phyloP scores from a whole-genome alignment of 306 rosid genomes.

The Inga oerstediana region DNA sequence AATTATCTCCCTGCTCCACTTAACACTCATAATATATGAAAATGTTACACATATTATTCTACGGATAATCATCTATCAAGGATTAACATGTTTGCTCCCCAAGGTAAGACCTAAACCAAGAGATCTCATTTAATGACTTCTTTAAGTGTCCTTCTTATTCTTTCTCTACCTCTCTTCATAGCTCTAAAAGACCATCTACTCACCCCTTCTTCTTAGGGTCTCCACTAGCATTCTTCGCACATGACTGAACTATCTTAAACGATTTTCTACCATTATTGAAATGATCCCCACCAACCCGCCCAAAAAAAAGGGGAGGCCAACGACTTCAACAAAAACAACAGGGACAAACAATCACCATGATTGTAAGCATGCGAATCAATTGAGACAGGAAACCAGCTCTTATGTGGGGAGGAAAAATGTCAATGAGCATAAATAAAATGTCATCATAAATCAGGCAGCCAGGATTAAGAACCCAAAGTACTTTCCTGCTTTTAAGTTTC shows the following conservation, averaged over 20 bases:
- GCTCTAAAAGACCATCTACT: too few species aligned
- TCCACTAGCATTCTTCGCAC: too few species aligned
- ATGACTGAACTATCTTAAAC: too few species aligned
- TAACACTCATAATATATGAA: conserved; percentile 18
- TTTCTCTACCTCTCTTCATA: too few species aligned
- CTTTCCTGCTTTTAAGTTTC: conserved; percentile 18
- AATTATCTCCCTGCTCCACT: conserved; percentile 19
- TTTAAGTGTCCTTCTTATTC: too few species aligned
- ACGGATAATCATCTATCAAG: background rate
- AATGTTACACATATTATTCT: background rate
- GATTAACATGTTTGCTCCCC: conserved; percentile 11
- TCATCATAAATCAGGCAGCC: conserved; percentile 21
- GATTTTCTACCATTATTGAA: background rate
- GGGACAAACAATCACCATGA: too few species aligned
- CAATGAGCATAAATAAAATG: background rate
- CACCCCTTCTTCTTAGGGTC: too few species aligned
- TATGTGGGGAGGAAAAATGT: background rate
- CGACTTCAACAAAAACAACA: too few species aligned
- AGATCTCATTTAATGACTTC: too few species aligned
- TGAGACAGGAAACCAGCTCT: too few species aligned
- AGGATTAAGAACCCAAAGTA: conserved; percentile 4
- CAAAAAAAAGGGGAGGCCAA: background rate
- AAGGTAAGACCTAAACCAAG: background rate
- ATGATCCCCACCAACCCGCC: background rate
- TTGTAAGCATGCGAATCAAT: too few species aligned